These are phyloP conservation scores for Aspergillus unguis DNA, from an alignment of 2,329 filamentous ascomycete genomes.

Conservation along the genomic window DNA sequence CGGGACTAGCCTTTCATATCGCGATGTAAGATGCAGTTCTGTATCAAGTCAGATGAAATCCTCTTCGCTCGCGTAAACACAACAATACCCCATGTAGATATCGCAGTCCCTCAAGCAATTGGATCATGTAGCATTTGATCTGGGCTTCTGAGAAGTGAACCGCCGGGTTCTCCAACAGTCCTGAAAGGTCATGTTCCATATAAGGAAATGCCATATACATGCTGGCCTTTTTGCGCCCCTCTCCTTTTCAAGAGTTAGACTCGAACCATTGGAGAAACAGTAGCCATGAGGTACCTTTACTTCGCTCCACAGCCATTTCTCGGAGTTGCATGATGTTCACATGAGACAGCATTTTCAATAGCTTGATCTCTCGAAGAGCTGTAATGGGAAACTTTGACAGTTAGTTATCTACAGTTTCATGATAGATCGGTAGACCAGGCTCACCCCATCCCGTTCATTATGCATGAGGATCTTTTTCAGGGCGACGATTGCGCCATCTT, in stretches of 20 bases:
- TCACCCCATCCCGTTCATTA: constrained; percentile 92
- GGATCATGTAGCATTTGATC: constrained; percentile 97
- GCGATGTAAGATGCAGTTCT: constrained; percentile 80
- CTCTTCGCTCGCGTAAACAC: background rate
- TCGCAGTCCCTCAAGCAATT: constrained; percentile 81
- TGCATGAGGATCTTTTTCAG: constrained; percentile 99
- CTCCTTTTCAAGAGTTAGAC: constrained; percentile 49
- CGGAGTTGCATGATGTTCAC: constrained; percentile 80
- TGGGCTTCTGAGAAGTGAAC: constrained; percentile 84
- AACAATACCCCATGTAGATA: constrained; percentile 73
- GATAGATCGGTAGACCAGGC: constrained; percentile 23
- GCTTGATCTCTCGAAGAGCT: constrained; percentile 92
- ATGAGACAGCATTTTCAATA: constrained; percentile 92
- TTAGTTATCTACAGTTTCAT: constrained; percentile 13
- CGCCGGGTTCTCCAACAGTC: constrained; percentile 88
- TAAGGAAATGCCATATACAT: constrained; percentile 99
- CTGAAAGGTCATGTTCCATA: constrained; percentile 98
- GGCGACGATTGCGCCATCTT: constrained; percentile 72
- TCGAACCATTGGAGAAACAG: background rate
- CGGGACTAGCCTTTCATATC: constrained; percentile 73
- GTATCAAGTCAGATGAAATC: constrained; percentile 16
- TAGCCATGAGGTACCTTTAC: constrained; percentile 50
- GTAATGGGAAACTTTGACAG: constrained; percentile 81
- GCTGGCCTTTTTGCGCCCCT: constrained; percentile 72
- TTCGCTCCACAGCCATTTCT: constrained; percentile 91